These are phyloP conservation scores for Cercospora beticola DNA, from an alignment of 2,329 filamentous ascomycete genomes.

Conservation along the genomic window DNA sequence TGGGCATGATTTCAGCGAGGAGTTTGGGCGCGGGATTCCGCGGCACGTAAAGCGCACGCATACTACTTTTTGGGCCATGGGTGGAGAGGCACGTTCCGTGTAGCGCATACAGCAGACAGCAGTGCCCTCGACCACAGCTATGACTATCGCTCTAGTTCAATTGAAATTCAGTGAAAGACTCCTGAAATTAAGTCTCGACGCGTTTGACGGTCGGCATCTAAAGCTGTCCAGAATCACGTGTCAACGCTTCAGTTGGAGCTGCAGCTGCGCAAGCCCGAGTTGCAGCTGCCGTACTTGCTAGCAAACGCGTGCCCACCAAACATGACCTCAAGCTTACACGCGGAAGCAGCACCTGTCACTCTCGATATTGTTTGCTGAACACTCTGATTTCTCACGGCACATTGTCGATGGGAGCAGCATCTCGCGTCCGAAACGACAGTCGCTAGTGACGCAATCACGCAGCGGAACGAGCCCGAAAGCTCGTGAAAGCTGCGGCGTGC, in stretches of 20 bases:
- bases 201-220: not conserved
- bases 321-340: not conserved
- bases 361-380: not conserved
- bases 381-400: not conserved
- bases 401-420: not conserved
- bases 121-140: not conserved
- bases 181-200: not conserved
- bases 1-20: constrained; percentile 20
- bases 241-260: not conserved
- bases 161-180: not conserved
- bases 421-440: constrained; percentile 5
- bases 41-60: constrained; percentile 6
- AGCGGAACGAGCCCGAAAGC: constrained; percentile 9
- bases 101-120: constrained; percentile 1
- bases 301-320: not conserved
- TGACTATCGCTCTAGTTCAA: not conserved
- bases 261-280: not conserved
- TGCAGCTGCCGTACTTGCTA: not conserved
- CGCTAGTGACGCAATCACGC: constrained; percentile 7
- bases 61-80: constrained; percentile 1
- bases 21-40: constrained; percentile 16
- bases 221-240: not conserved
- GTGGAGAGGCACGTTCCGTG: not conserved
- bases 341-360: not conserved
- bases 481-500: constrained; percentile 7